These are phyloP conservation scores for Iris macrosiphon DNA, from an alignment of 106 monocot species.

Conservation along the genomic window DNA sequence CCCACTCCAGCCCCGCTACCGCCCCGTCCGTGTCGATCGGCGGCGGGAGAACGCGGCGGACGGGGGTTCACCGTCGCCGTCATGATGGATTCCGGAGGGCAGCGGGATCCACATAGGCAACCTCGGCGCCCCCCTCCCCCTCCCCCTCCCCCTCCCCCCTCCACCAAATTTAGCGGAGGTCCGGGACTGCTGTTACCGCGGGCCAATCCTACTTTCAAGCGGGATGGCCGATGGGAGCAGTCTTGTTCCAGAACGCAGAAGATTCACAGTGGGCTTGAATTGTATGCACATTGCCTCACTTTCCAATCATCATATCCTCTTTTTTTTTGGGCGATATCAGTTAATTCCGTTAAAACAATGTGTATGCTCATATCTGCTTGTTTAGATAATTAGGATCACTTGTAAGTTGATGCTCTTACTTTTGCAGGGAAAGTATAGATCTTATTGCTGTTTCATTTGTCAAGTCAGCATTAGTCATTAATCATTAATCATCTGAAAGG, in stretches of 20 bases:
- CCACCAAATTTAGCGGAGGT: too few species aligned
- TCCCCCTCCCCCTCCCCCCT: too few species aligned
- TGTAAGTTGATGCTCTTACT: too few species aligned
- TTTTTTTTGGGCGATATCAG: too few species aligned
- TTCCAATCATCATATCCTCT: too few species aligned
- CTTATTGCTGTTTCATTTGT: conserved; percentile 83
- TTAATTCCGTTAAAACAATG: too few species aligned
- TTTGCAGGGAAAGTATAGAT: conserved; percentile 78
- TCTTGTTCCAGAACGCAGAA: too few species aligned
- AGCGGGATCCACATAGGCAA: conserved; percentile 91
- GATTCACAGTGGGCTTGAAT: too few species aligned
- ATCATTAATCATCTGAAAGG: conserved; percentile 81
- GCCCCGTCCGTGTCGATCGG: conserved; percentile 23
- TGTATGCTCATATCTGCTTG: too few species aligned
- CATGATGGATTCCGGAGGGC: conserved; percentile 90
- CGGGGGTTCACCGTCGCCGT: conserved; percentile 72
- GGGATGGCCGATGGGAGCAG: too few species aligned
- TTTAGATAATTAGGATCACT: too few species aligned
- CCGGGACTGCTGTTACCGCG: conserved; percentile 66
- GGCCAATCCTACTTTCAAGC: conserved; percentile 78
- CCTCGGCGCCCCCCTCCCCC: conserved; percentile 45
- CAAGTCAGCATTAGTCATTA: conserved; percentile 75
- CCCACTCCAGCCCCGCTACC: conserved; percentile 5
- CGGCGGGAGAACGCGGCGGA: conserved; percentile 69
- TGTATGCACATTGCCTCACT: too few species aligned